A percentile compares a stretch with the other conserved stretches of the same genome.
Evolutionary conservation across 306 rosid genomes (phyloP).

Genomic region (Inga oerstediana): DNA sequence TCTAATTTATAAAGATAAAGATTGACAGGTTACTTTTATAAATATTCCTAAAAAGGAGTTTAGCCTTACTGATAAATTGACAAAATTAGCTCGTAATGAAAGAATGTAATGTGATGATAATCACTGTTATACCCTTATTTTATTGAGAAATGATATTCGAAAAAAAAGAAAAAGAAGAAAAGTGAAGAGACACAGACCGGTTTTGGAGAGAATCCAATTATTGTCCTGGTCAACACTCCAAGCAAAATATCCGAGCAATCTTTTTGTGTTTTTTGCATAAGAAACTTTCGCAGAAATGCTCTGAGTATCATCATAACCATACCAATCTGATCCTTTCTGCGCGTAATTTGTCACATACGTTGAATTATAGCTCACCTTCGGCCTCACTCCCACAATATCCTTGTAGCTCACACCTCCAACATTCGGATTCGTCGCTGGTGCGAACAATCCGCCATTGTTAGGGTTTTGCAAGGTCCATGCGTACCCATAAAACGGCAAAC

Average conservation of each 20-base stretch:
- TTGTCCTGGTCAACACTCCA: slow-evolving; percentile 38
- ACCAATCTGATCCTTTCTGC: slow-evolving; percentile 41
- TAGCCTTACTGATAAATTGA: no score
- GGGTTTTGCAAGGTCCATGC: slow-evolving; percentile 39
- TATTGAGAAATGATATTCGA: no score
- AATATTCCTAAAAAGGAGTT: no score
- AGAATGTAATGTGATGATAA: no score
- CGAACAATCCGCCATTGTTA: slow-evolving; percentile 34
- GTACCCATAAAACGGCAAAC: slow-evolving; percentile 51
- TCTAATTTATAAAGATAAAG: no score
- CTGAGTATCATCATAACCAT: slow-evolving; percentile 54
- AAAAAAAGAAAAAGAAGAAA: no score
- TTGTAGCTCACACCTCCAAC: slow-evolving; percentile 31
- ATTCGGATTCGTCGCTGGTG: slow-evolving; percentile 22
- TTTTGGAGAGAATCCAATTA: slow-evolving; percentile 46
- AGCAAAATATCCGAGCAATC: slow-evolving; percentile 38
- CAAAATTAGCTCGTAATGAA: no score
- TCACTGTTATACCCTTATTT: no score
- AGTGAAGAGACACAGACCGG: slow-evolving; percentile 30
- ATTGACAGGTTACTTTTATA: no score
- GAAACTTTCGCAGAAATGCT: slow-evolving; percentile 34
- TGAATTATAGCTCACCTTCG: slow-evolving; percentile 31
- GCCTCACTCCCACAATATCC: background rate
- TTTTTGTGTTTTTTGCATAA: slow-evolving; percentile 40
- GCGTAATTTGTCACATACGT: slow-evolving; percentile 47